Base-by-base conservation (phyloP, 805 yeast genomes). In the Suhomyces kilbournensis region DNA sequence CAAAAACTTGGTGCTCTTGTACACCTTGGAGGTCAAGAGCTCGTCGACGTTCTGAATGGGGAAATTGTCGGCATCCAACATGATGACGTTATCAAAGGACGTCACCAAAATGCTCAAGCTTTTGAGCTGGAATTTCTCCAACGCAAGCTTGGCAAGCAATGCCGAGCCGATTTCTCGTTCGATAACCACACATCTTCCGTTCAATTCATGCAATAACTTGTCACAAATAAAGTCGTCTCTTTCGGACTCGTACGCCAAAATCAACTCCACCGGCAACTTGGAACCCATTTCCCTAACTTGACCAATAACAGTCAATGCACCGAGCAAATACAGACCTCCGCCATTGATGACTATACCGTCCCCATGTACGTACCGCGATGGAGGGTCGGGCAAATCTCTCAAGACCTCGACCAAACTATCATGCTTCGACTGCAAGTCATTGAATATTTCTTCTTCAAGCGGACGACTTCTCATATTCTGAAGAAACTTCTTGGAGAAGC, bases 161-260 rank as follows among this genome's bases (percentile, higher is more conserved):
- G 60, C 65, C 51, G 84, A 82, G 15, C 78, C 54, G 22, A 55
- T 52, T 3, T 45, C 44, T 23, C 45, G 47, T 49, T 56, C 76
- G 69, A 89, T 71, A 49, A 83, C 76, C 54, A 63, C 65, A 59
- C 77, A 73, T 32, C 54, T 56, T 7, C 67, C 75, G 56, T 71
- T 69, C 44, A 70, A 57, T 7, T 50, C 49, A 2, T 76, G 77
- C 42, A 73, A 61, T 39, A 71, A 53, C 30, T 51, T 56, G 49
- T 60, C 58, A 58, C 77, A 73, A 32, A 72, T 63, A 44, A 69
- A 68, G 39, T 60, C 53, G 55, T 72, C 74, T 53, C 59, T 69
- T 50, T 72, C 77, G 12, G 51, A 34, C 35, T 61, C 59, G 39
- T 57, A 58, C 6, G 77, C 75, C 22, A 73, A 55, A 7, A 73